Evolutionary conservation across 306 rosid species (phyloP).

Genomic region (Lathyrus sativus): DNA sequence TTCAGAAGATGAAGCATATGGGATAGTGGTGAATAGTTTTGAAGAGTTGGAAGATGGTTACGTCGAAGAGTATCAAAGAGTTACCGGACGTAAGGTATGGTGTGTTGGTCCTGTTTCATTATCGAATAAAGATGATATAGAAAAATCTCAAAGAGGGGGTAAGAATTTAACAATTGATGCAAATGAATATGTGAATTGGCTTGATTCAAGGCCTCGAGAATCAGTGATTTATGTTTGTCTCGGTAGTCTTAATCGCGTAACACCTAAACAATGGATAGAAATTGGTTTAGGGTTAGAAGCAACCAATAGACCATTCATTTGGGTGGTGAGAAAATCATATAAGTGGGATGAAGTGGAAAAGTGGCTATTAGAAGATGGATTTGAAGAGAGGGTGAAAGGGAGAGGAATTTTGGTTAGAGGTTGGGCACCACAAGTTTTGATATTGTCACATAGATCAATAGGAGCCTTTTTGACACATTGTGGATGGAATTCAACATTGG

Average conservation of each 20-base stretch:
- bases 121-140: neutral
- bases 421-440: neutral
- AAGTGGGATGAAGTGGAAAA: neutral
- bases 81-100: conserved; percentile 5
- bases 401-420: neutral
- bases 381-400: neutral
- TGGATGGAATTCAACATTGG: neutral
- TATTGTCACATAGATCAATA: neutral
- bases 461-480: neutral
- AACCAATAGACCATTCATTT: neutral
- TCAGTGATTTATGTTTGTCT: neutral
- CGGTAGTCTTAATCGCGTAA: conserved; percentile 4
- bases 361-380: neutral
- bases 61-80: neutral
- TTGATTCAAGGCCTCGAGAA: neutral
- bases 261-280: neutral
- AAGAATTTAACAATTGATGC: neutral
- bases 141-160: neutral
- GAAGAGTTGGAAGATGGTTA: conserved; percentile 7
- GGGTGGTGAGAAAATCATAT: neutral
- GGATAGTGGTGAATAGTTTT: conserved; percentile 8
- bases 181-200: neutral
- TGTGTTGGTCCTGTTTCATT: conserved; percentile 12
- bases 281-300: neutral
- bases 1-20: neutral